phyloP scores from a whole-genome alignment of 768 basidiomycete species.

The Lepiota venenata region DNA sequence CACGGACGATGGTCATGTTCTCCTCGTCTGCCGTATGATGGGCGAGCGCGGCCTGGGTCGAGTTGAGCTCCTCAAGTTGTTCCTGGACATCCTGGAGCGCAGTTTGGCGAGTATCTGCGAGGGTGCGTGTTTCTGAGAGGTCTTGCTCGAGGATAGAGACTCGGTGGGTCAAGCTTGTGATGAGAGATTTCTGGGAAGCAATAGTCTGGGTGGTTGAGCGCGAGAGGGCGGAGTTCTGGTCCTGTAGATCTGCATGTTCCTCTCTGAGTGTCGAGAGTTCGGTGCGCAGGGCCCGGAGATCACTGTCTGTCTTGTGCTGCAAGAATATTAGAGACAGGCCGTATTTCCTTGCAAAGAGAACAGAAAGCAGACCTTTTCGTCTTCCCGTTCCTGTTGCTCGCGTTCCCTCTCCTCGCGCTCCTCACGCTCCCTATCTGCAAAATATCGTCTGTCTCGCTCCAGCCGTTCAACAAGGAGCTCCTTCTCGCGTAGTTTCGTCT shows the following conservation, averaged over 20 bases:
- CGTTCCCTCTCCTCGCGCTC: slow-evolving; percentile 66
- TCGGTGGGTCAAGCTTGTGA: slow-evolving; percentile 45
- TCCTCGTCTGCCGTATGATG: slow-evolving; percentile 38
- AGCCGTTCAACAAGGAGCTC: slow-evolving; percentile 60
- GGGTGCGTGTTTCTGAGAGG: slow-evolving; percentile 34
- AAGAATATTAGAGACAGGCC: not conserved
- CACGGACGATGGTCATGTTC: slow-evolving; percentile 57
- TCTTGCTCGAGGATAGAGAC: slow-evolving; percentile 46
- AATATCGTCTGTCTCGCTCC: slow-evolving; percentile 66
- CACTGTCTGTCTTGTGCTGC: slow-evolving; percentile 47
- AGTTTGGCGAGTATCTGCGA: slow-evolving; percentile 38
- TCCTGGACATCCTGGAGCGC: slow-evolving; percentile 43
- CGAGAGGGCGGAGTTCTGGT: slow-evolving; percentile 45
- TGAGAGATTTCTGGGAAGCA: slow-evolving; percentile 47
- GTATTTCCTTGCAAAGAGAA: not conserved
- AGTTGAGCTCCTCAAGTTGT: slow-evolving; percentile 42
- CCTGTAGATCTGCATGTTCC: slow-evolving; percentile 59
- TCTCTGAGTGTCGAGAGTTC: slow-evolving; percentile 48
- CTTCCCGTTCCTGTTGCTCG: slow-evolving; percentile 44
- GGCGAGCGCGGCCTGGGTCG: slow-evolving; percentile 26
- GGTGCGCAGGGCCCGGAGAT: slow-evolving; percentile 49
- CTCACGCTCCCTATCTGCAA: slow-evolving; percentile 64
- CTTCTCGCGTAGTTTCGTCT: slow-evolving; percentile 65
- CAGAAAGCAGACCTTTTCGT: slow-evolving; percentile 57
- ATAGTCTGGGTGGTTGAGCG: slow-evolving; percentile 47